phyloP scores from a whole-genome alignment of 805 yeast species.

The Yamadazyma phyllophila region DNA sequence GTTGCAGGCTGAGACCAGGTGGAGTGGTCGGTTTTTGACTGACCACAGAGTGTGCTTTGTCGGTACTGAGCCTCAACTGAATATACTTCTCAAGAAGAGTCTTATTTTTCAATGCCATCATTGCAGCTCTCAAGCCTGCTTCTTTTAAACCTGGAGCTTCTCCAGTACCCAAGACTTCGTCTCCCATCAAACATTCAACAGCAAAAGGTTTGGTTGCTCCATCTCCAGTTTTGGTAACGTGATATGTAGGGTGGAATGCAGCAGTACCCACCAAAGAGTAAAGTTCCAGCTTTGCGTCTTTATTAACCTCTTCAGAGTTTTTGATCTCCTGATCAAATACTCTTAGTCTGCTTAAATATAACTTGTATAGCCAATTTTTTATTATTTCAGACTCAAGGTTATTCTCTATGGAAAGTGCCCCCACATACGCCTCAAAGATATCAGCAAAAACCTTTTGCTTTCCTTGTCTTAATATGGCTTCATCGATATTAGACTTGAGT shows the following conservation, averaged over 20 bases:
- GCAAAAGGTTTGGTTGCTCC: conserved; percentile 50
- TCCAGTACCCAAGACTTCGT: conserved; percentile 70
- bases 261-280: conserved; percentile 82
- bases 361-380: conserved; percentile 53
- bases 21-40: conserved; percentile 10
- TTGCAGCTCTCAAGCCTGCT: conserved; percentile 86
- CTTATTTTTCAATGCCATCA: conserved; percentile 64
- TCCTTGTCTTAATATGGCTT: conserved; percentile 45
- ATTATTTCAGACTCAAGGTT: conserved; percentile 46
- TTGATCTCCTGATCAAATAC: conserved; percentile 32
- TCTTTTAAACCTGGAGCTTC: conserved; percentile 64
- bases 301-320: conserved; percentile 43
- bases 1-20: not conserved
- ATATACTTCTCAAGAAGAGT: conserved; percentile 62
- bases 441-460: conserved; percentile 79
- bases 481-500: conserved; percentile 51
- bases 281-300: conserved; percentile 72
- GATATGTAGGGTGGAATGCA: conserved; percentile 58
- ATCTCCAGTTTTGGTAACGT: conserved; percentile 44
- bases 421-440: conserved; percentile 90
- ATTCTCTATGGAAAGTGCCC: conserved; percentile 70
- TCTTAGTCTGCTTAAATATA: conserved; percentile 47
- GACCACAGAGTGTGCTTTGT: conserved; percentile 12
- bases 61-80: conserved; percentile 40
- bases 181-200: conserved; percentile 66